These are phyloP conservation scores for Phytopythium ostracodes DNA, from an alignment of 352 stramenopile species.

Conservation along the genomic window DNA sequence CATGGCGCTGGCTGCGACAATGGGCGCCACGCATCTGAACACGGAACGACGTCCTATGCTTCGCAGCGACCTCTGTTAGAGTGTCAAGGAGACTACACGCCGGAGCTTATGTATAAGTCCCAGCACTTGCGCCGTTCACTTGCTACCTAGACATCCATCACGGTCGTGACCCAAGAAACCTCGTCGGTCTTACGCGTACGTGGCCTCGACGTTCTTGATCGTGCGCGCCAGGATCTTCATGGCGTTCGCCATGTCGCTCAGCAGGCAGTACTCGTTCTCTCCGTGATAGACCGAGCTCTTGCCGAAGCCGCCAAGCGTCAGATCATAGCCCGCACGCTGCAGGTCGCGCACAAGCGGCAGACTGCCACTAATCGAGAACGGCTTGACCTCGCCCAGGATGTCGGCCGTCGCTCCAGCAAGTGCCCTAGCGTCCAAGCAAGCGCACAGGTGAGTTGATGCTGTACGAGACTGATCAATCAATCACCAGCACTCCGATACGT, in stretches of 20 bases:
- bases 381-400: constrained; percentile 74
- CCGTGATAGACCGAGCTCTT: constrained; percentile 88
- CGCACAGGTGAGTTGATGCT: not conserved
- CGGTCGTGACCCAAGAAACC: not conserved
- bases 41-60: too few species aligned
- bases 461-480: too few species aligned
- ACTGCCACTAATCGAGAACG: constrained; percentile 89
- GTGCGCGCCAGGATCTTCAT: constrained; percentile 86
- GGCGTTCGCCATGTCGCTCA: constrained; percentile 87
- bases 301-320: constrained; percentile 75
- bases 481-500: not conserved
- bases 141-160: too few species aligned
- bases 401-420: constrained; percentile 68
- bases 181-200: not conserved
- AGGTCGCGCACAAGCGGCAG: constrained; percentile 74
- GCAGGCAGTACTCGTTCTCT: constrained; percentile 89
- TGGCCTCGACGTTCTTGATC: constrained; percentile 69
- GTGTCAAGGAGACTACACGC: too few species aligned
- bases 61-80: too few species aligned
- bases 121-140: too few species aligned
- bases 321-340: constrained; percentile 67
- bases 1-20: not conserved
- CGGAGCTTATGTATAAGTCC: too few species aligned
- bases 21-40: not conserved
- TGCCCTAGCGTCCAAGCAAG: constrained; percentile 24